Evolutionary conservation across 2,329 filamentous ascomycete genomes (phyloP).

Genomic region (Davidsoniella neocaledoniae): DNA sequence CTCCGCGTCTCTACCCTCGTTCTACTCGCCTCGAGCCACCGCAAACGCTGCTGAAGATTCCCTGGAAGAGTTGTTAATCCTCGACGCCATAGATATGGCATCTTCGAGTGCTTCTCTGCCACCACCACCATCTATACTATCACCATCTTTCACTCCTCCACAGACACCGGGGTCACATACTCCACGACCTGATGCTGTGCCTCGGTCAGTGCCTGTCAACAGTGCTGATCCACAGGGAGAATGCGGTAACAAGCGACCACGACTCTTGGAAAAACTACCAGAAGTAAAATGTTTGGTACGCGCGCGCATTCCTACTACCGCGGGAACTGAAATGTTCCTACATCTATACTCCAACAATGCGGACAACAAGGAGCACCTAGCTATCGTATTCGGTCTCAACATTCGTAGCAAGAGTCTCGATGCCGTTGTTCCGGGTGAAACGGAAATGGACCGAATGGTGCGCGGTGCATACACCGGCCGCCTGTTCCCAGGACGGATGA

Average conservation of each 20-base stretch:
- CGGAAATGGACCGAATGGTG: slow-evolving; percentile 82
- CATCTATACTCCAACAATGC: slow-evolving; percentile 87
- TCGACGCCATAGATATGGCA: slow-evolving; percentile 7
- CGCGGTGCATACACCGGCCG: slow-evolving; percentile 82
- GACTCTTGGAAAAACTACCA: slow-evolving; percentile 58
- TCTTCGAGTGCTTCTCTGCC: slow-evolving; percentile 13
- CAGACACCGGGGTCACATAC: slow-evolving; percentile 43
- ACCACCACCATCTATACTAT: slow-evolving; percentile 57
- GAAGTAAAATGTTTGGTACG: slow-evolving; percentile 86
- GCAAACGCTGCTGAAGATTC: background rate
- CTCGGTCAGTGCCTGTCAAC: slow-evolving; percentile 42
- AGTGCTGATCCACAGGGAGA: slow-evolving; percentile 40
- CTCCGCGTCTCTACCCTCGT: slow-evolving; percentile 10
- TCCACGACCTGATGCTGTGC: slow-evolving; percentile 24
- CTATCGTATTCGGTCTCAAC: slow-evolving; percentile 83
- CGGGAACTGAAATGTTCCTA: slow-evolving; percentile 88
- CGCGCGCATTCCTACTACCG: slow-evolving; percentile 83
- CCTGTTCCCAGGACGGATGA: slow-evolving; percentile 69
- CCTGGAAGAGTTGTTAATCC: slow-evolving; percentile 5
- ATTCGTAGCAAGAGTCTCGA: slow-evolving; percentile 64
- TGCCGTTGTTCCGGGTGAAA: slow-evolving; percentile 56
- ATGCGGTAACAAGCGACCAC: slow-evolving; percentile 48
- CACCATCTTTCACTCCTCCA: slow-evolving; percentile 68
- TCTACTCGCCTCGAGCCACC: slow-evolving; percentile 13
- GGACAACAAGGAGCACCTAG: slow-evolving; percentile 90